Evolutionary conservation across 2,329 filamentous ascomycete species (phyloP), one percentile per base, ranked within the genome.

Genomic region (Sodiomyces alkalinus): DNA sequence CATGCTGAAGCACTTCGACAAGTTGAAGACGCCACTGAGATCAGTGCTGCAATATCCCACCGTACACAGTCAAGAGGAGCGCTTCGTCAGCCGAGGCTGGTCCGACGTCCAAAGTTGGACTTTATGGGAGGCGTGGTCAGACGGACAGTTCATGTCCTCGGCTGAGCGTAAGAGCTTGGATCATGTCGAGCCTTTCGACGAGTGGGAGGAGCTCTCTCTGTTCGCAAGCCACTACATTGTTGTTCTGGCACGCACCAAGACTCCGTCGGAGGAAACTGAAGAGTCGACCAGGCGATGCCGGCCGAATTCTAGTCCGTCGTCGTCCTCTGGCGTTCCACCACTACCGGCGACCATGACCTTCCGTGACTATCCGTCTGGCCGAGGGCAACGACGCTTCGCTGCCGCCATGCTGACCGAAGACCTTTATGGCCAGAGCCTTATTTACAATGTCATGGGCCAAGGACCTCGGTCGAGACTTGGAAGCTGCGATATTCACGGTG

Each of bases 151-250:
- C 47, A 52, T 92, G 13, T 60, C 59, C 5, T 44, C 62, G 1
- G 51, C 61, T 1, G 64, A 81, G 35, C 67, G 81, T 37, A 55
- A 47, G 19, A 55, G 54, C 8, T 53, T 94, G 10, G 77, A 93
- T 40, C 45, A 55, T 1, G 52, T 85, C 11, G 87, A 94, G 44
- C 73, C 78, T 1, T 94, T 96, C 45, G 87, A 96, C 48, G 86
- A 94, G 52, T 93, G 83, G 83, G 87, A 96, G 51, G 87, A 94
- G 43, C 85, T 94, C 45, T 74, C 79, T 3, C 58, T 93, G 1
- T 93, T 92, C 48, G 73, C 70, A 3, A 74, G 74, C 19, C 86
- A 94, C 51, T 92, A 93, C 50, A 80, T 86, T 40, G 54, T 94
- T 23, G 60, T 92, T 7, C 60, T 72, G 28, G 81, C 82, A 10